A percentile compares a stretch with the other conserved stretches of the same genome.
Evolutionary conservation across 129 eudicot species (phyloP).

Genomic region (Chrysanthemum lavandulifolium): DNA sequence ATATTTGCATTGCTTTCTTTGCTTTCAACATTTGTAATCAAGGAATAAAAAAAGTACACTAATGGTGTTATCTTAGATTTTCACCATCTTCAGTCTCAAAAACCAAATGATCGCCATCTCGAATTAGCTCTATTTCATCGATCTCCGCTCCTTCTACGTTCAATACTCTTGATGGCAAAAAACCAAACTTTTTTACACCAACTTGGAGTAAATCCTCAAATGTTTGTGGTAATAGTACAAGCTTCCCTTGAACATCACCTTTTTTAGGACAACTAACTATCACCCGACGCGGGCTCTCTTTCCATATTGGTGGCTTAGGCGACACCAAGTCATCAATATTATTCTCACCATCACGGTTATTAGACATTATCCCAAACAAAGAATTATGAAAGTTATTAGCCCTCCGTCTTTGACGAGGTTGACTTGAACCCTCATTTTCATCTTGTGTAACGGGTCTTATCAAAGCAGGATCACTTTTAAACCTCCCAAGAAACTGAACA

Average conservation of each 20-base stretch:
- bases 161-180: conserved; percentile 39
- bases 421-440: conserved; percentile 32
- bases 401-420: conserved; percentile 52
- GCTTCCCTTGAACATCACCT: conserved; percentile 65
- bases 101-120: conserved; percentile 88
- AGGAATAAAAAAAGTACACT: conserved; percentile 5
- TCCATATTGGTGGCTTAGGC: conserved; percentile 15
- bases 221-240: conserved; percentile 67
- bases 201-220: conserved; percentile 55
- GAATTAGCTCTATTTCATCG: conserved; percentile 67
- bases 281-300: conserved; percentile 42
- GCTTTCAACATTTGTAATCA: not conserved
- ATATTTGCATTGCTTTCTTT: conserved; percentile 1
- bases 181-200: conserved; percentile 53
- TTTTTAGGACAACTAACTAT: conserved; percentile 65
- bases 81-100: conserved; percentile 42
- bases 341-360: conserved; percentile 39
- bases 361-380: conserved; percentile 77
- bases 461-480: conserved; percentile 62
- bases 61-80: conserved; percentile 24
- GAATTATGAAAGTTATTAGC: conserved; percentile 63
- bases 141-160: conserved; percentile 67
- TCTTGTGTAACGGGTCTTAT: conserved; percentile 38
- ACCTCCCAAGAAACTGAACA: conserved; percentile 60
- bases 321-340: conserved; percentile 32